A percentile compares a stretch with the other conserved stretches of the same genome.
phyloP scores from a whole-genome alignment of 139 green algal genomes.

The Axilococcus clingmanii region DNA sequence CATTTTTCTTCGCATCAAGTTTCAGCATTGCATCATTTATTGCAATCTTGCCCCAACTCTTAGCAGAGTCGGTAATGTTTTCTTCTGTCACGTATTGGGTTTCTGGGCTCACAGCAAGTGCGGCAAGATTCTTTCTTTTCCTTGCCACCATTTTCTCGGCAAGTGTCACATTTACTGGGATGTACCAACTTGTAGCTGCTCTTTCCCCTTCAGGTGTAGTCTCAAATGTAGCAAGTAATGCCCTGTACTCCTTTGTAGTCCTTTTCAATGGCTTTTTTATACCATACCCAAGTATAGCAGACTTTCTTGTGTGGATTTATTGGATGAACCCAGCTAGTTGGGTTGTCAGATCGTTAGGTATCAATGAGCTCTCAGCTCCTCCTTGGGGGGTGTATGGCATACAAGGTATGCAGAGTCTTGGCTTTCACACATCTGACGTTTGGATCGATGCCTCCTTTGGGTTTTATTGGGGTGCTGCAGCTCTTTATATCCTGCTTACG shows the following conservation, averaged over 20 bases:
- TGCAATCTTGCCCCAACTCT: conserved; percentile 37
- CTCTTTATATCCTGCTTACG: too few relatives aligned
- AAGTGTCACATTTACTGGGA: conserved; percentile 18
- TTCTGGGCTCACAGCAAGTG: conserved; percentile 22
- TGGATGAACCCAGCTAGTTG: conserved; percentile 12
- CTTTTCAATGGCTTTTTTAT: conserved; percentile 50
- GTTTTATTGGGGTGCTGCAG: conserved; percentile 24
- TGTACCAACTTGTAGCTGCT: conserved; percentile 49
- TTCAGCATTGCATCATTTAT: conserved; percentile 29
- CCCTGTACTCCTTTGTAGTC: conserved; percentile 1
- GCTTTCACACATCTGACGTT: conserved; percentile 29
- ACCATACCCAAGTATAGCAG: conserved; percentile 28
- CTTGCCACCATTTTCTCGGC: conserved; percentile 9
- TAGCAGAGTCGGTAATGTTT: conserved; percentile 45
- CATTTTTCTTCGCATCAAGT: conserved; percentile 51
- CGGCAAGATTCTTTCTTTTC: conserved; percentile 34
- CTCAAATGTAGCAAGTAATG: conserved; percentile 8
- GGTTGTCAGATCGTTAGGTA: conserved; percentile 7
- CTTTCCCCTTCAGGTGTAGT: conserved; percentile 22
- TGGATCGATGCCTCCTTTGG: conserved; percentile 50
- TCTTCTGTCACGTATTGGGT: conserved; percentile 53
- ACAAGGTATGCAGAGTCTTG: conserved; percentile 26
- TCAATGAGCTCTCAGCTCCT: conserved; percentile 16
- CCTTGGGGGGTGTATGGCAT: conserved; percentile 4
- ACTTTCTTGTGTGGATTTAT: conserved; percentile 20